These are phyloP conservation scores for Dichotomopilus funicola DNA, from an alignment of 2,329 filamentous ascomycete genomes.

Conservation along the genomic window DNA sequence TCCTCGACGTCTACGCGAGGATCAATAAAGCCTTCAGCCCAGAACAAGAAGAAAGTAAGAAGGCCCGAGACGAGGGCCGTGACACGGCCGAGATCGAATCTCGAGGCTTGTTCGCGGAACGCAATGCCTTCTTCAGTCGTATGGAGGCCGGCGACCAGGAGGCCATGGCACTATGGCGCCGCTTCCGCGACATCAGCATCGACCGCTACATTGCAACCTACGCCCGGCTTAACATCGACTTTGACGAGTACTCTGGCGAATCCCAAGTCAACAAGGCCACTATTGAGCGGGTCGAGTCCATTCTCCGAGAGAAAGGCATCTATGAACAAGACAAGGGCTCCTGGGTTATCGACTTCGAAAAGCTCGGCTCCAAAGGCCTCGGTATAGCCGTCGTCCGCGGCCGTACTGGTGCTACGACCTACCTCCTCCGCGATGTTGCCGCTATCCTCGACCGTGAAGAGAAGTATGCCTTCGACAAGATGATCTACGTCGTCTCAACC, in stretches of 20 bases:
- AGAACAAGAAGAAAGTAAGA: slow-evolving; percentile 55
- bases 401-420: slow-evolving; percentile 57
- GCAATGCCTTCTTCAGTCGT: slow-evolving; percentile 55
- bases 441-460: slow-evolving; percentile 57
- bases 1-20: slow-evolving; percentile 66
- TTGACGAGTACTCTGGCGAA: slow-evolving; percentile 62
- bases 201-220: slow-evolving; percentile 53
- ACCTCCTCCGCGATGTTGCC: slow-evolving; percentile 64
- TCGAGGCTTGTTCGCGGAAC: slow-evolving; percentile 41
- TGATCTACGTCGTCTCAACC: slow-evolving; percentile 35
- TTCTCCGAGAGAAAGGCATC: slow-evolving; percentile 53
- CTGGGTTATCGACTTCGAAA: slow-evolving; percentile 61
- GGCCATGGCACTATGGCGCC: slow-evolving; percentile 50
- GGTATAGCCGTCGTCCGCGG: slow-evolving; percentile 61
- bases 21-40: slow-evolving; percentile 57
- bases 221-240: slow-evolving; percentile 52
- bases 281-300: slow-evolving; percentile 52
- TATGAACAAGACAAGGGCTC: slow-evolving; percentile 60
- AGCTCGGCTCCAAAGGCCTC: slow-evolving; percentile 60
- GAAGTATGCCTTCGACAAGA: slow-evolving; percentile 35
- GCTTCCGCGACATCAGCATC: slow-evolving; percentile 54
- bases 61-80: slow-evolving; percentile 40
- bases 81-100: slow-evolving; percentile 39
- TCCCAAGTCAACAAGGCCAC: slow-evolving; percentile 47
- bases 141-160: slow-evolving; percentile 55